Conservation (phyloP, 2,329 filamentous ascomycete genomes). For the Hymenoscyphus linearis region DNA sequence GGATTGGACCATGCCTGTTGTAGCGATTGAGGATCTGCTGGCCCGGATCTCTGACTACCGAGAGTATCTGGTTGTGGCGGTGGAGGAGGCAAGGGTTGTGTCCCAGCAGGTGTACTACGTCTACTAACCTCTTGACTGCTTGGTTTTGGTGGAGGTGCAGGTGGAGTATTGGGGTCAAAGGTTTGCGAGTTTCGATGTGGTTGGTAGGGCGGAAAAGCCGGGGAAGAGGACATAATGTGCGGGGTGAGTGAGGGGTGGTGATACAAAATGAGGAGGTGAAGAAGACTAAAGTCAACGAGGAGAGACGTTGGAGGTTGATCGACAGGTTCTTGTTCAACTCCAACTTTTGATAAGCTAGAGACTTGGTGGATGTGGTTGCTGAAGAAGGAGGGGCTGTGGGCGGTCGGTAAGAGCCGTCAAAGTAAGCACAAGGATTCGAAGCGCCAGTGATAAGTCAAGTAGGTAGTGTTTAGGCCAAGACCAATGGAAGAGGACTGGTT, state of each 20-base stretch:
- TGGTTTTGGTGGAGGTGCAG: conserved; percentile 67
- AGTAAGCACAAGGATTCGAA: neutral
- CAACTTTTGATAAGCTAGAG: neutral
- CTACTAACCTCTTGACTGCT: conserved; percentile 64
- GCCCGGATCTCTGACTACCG: conserved; percentile 18
- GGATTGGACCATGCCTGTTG: conserved; percentile 21
- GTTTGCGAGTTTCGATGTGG: conserved; percentile 27
- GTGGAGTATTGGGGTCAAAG: conserved; percentile 51
- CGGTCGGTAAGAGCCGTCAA: neutral
- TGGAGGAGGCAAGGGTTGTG: conserved; percentile 31
- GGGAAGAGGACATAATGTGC: conserved; percentile 21
- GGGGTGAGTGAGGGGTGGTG: neutral
- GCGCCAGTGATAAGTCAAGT: neutral
- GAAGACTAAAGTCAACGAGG: neutral
- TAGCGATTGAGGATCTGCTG: conserved; percentile 16
- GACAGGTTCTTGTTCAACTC: neutral
- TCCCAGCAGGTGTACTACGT: conserved; percentile 54
- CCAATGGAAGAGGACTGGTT: neutral
- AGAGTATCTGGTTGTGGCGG: conserved; percentile 19
- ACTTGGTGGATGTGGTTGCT: neutral
- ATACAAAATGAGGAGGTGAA: neutral
- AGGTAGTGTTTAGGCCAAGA: neutral
- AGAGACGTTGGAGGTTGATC: neutral
- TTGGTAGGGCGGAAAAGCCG: conserved; percentile 25
- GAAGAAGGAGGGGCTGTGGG: neutral